These are phyloP conservation scores for Glycine tomentella DNA, from an alignment of 306 rosid species.

Conservation along the genomic window DNA sequence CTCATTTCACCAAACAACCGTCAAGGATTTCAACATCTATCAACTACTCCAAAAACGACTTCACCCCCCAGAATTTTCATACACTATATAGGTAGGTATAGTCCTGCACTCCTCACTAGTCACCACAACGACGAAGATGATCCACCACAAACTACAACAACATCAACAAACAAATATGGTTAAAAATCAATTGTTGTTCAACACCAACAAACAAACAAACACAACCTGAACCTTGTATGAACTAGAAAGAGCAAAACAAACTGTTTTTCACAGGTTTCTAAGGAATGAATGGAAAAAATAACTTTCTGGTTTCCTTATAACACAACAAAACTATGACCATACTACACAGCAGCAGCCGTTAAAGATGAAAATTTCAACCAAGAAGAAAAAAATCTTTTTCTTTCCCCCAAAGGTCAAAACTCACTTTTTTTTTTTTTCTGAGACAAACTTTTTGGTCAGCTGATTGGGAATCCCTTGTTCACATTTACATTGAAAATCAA, in stretches of 20 bases:
- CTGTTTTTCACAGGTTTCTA: conserved; percentile 42
- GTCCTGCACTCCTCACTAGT: conserved; percentile 47
- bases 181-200: conserved; percentile 36
- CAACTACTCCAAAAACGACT: conserved; percentile 41
- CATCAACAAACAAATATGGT: conserved; percentile 50
- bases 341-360: conserved; percentile 32
- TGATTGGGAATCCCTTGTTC: conserved; percentile 50
- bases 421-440: conserved; percentile 31
- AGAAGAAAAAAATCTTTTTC: neutral
- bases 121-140: conserved; percentile 44
- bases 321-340: conserved; percentile 53
- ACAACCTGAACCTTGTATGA: conserved; percentile 33
- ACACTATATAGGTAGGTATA: conserved; percentile 2
- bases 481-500: conserved; percentile 59
- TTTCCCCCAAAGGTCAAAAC: conserved; percentile 56
- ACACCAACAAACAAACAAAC: conserved; percentile 18
- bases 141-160: conserved; percentile 58
- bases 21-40: conserved; percentile 76
- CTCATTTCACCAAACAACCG: conserved; percentile 73
- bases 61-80: conserved; percentile 49
- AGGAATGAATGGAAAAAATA: conserved; percentile 39
- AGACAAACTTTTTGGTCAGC: conserved; percentile 53
- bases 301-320: conserved; percentile 27
- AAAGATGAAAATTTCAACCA: conserved; percentile 47
- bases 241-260: conserved; percentile 43